Evolutionary conservation across 2,329 filamentous ascomycete genomes (phyloP), one percentile per base, ranked within the genome.

Genomic region (Talaromyces sp.): DNA sequence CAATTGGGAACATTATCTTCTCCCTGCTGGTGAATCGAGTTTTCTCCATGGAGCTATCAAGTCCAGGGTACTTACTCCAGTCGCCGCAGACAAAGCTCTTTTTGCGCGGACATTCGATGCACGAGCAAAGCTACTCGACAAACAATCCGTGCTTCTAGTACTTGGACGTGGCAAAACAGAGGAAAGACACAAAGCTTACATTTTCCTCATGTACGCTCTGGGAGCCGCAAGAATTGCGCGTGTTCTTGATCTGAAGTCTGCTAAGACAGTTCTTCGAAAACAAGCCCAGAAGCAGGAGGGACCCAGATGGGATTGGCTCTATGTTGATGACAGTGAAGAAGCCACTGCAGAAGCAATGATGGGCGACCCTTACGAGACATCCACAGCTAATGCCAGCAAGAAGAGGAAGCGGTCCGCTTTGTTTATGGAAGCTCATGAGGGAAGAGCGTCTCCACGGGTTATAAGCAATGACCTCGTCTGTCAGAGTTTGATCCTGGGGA

Each of bases 401-500:
- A 77, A 78, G 63, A 84, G 84, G 71, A 76, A 82, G 31, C 80
- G 78, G 71, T 79, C 78, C 69, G 74, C 71, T 3, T 65, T 67
- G 45, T 66, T 73, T 8, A 66, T 68, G 35, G 69, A 71, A 47
- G 68, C 65, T 33, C 68, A 69, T 31, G 37, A 71, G 70, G n/a
- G 68, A 43, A 37, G 19, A 27, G 43, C 41, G 22, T 84, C 78
- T 66, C 82, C 93, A 43, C 85, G 84, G 68, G 84, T 95, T 52
- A 85, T 96, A 61, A 90, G 89, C 64, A 90, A 96, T 75, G 94
- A 98, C 78, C 87, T 94, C 73, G 87, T 98, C 24, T 89, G 96
- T 63, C 94, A 99, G 82, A 97, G 93, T 76, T 81, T 98, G 66
- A 97, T 99, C 68, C 76, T 97, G 60, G 94, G 93, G 0, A 86